A percentile compares a stretch with the other conserved stretches of the same genome.
Evolutionary conservation across 1,139 yeast species (phyloP).

Genomic region (Candida pseudoviswanathii): DNA sequence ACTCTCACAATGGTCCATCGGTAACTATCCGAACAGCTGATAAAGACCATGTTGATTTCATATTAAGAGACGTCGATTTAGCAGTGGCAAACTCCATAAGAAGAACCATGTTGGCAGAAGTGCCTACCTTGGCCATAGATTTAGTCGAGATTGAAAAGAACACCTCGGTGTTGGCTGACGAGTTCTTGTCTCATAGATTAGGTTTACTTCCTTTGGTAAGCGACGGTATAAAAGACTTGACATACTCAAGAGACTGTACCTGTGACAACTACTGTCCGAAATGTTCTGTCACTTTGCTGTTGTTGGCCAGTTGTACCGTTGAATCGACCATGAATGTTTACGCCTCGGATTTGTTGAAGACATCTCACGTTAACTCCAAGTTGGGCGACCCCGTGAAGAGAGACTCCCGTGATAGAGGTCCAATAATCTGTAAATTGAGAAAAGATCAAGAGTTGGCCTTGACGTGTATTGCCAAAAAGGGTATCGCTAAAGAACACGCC

Average conservation of each 20-base stretch:
- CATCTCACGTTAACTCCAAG: slow-evolving; percentile 44
- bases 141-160: slow-evolving; percentile 92
- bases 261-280: slow-evolving; percentile 97
- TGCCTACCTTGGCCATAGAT: slow-evolving; percentile 94
- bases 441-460: slow-evolving; percentile 89
- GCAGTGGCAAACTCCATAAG: slow-evolving; percentile 92
- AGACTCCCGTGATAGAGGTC: slow-evolving; percentile 79
- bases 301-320: slow-evolving; percentile 85
- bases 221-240: slow-evolving; percentile 74
- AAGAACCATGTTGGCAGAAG: slow-evolving; percentile 91
- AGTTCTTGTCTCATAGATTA: slow-evolving; percentile 87
- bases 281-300: slow-evolving; percentile 84
- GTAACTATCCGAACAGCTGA: slow-evolving; percentile 88
- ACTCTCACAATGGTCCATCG: slow-evolving; percentile 58
- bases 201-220: slow-evolving; percentile 90
- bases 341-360: slow-evolving; percentile 74
- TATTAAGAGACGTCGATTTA: slow-evolving; percentile 82
- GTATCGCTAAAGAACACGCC: slow-evolving; percentile 97
- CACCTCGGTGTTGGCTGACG: slow-evolving; percentile 95
- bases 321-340: slow-evolving; percentile 90
- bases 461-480: slow-evolving; percentile 95
- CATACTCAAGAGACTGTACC: slow-evolving; percentile 91
- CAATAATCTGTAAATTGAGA: slow-evolving; percentile 85
- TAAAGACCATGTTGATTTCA: slow-evolving; percentile 86
- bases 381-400: slow-evolving; percentile 85